These are phyloP conservation scores for Xylaria polymorpha DNA, from an alignment of 2,329 filamentous ascomycete genomes.

Conservation along the genomic window DNA sequence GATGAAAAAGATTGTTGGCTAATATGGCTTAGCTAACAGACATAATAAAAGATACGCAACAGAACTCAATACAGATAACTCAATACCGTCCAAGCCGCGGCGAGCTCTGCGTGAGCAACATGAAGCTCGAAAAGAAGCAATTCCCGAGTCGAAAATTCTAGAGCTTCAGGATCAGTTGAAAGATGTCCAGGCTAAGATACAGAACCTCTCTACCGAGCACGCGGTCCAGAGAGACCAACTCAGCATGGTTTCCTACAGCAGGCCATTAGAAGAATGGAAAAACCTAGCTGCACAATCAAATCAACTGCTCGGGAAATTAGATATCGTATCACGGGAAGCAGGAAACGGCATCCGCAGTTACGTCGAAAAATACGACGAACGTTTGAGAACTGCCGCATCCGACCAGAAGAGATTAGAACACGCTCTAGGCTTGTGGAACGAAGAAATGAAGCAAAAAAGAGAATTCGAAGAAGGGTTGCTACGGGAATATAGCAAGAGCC, in stretches of 20 bases:
- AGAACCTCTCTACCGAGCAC: constrained; percentile 7
- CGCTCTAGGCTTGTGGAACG: constrained; percentile 19
- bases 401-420: constrained; percentile 4
- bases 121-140: constrained; percentile 5
- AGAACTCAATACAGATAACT: background rate
- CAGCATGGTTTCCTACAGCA: background rate
- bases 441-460: constrained; percentile 24
- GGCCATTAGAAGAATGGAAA: constrained; percentile 16
- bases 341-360: constrained; percentile 12
- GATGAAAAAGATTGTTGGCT: background rate
- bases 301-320: constrained; percentile 11
- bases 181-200: constrained; percentile 19
- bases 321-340: constrained; percentile 2
- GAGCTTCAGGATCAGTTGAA: constrained; percentile 28
- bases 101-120: background rate
- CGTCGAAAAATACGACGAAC: constrained; percentile 15
- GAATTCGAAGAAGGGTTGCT: constrained; percentile 16
- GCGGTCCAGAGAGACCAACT: constrained; percentile 9
- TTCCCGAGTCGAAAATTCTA: background rate
- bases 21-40: constrained; percentile 6
- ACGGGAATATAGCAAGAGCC: constrained; percentile 8
- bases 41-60: background rate
- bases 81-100: background rate
- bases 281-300: constrained; percentile 5
- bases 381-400: constrained; percentile 1